Percentiles rank a stretch among this genome's conserved stretches.
phyloP scores from a whole-genome alignment of 1,139 yeast species.

The Yamadazyma sp. region DNA sequence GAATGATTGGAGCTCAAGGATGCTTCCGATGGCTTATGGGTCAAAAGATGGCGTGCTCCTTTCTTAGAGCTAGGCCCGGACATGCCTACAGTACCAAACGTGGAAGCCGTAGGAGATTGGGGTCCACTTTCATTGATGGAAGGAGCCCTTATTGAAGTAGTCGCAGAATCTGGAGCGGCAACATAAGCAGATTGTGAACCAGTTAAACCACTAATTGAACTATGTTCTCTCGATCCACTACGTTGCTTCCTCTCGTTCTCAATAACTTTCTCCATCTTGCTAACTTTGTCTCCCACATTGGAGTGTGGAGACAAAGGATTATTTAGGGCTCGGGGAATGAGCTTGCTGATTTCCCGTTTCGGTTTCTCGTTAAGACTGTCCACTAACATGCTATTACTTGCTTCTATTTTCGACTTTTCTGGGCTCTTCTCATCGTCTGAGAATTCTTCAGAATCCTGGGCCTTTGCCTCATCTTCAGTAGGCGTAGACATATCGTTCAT shows the following conservation, averaged over 20 bases:
- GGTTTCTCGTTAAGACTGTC: slow-evolving; percentile 15
- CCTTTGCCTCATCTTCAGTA: slow-evolving; percentile 4
- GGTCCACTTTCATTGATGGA: not conserved
- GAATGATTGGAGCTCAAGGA: slow-evolving; percentile 12
- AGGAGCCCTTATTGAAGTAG: not conserved
- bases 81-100: not conserved
- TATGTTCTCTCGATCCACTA: slow-evolving; percentile 1
- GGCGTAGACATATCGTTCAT: slow-evolving; percentile 11
- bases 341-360: slow-evolving; percentile 21
- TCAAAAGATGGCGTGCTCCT: slow-evolving; percentile 6
- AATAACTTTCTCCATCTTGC: slow-evolving; percentile 26
- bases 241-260: slow-evolving; percentile 9
- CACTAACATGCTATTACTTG: slow-evolving; percentile 3
- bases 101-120: not conserved
- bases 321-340: slow-evolving; percentile 25
- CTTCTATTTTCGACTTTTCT: not conserved
- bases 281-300: slow-evolving; percentile 24
- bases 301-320: slow-evolving; percentile 5
- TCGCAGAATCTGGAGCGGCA: not conserved
- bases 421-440: not conserved
- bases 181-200: not conserved
- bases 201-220: slow-evolving; percentile 4
- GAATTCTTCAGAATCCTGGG: slow-evolving; percentile 2
- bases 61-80: too few relatives aligned
- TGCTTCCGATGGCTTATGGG: slow-evolving; percentile 17